Evolutionary conservation across 2,329 filamentous ascomycete species (phyloP).

Genomic region (Talaromyces sp.): DNA sequence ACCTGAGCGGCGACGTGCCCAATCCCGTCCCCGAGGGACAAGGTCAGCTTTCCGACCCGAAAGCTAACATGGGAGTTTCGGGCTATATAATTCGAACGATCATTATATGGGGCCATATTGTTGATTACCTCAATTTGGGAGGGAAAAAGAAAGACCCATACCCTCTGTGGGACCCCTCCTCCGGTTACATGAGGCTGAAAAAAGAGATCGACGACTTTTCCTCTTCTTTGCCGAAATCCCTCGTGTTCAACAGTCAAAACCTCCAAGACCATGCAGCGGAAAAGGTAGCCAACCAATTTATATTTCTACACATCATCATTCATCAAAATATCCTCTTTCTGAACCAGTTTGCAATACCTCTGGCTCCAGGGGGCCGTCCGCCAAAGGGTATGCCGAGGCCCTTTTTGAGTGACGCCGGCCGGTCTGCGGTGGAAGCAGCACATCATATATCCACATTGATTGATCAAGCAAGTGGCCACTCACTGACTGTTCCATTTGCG

Average conservation of each 20-base stretch:
- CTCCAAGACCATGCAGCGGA: conserved; percentile 78
- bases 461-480: conserved; percentile 71
- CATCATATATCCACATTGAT: conserved; percentile 81
- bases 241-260: conserved; percentile 78
- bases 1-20: conserved; percentile 65
- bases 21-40: conserved; percentile 58
- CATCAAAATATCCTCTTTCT: conserved; percentile 89
- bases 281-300: conserved; percentile 81
- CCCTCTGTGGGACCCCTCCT: conserved; percentile 78
- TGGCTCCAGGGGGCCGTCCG: conserved; percentile 58
- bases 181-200: conserved; percentile 66
- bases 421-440: conserved; percentile 75
- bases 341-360: conserved; percentile 76
- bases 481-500: conserved; percentile 83
- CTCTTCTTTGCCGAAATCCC: conserved; percentile 60
- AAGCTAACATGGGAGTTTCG: conserved; percentile 87
- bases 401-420: conserved; percentile 71
- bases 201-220: conserved; percentile 67
- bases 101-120: conserved; percentile 82
- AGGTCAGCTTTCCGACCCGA: conserved; percentile 61
- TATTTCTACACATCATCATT: conserved; percentile 84
- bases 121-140: conserved; percentile 85
- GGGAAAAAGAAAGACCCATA: conserved; percentile 72
- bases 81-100: conserved; percentile 84
- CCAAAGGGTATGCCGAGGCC: conserved; percentile 67